Percentiles rank a stretch among this genome's conserved stretches.
Conservation (phyloP, 352 stramenopile species). For the Globisporangium splendens region DNA sequence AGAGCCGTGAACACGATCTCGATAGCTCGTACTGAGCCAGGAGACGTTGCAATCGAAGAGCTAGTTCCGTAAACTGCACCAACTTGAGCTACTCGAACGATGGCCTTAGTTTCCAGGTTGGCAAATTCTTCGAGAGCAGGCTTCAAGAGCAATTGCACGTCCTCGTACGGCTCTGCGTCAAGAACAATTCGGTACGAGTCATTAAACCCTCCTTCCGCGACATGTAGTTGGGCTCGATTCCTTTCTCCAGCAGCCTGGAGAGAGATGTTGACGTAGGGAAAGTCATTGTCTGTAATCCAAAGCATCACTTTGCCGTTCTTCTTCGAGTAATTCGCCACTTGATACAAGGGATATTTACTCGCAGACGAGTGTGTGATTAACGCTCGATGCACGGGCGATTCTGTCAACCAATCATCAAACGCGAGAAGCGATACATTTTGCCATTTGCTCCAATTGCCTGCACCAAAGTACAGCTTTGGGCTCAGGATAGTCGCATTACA, state of each 20-base stretch:
- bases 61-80: slow-evolving; percentile 16
- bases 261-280: slow-evolving; percentile 61
- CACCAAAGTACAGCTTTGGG: slow-evolving; percentile 45
- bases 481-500: slow-evolving; percentile 63
- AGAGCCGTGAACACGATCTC: slow-evolving; percentile 58
- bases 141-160: slow-evolving; percentile 41
- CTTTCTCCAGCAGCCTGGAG: slow-evolving; percentile 19
- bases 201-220: slow-evolving; percentile 75
- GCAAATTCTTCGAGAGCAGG: slow-evolving; percentile 43
- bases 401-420: slow-evolving; percentile 61
- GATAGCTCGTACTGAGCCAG: slow-evolving; percentile 19
- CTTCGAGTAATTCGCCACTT: slow-evolving; percentile 24
- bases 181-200: slow-evolving; percentile 64
- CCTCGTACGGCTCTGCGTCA: slow-evolving; percentile 59
- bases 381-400: slow-evolving; percentile 41
- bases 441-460: slow-evolving; percentile 60
- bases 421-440: slow-evolving; percentile 52
- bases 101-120: slow-evolving; percentile 26
- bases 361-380: slow-evolving; percentile 45
- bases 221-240: slow-evolving; percentile 35
- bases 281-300: slow-evolving; percentile 60
- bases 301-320: slow-evolving; percentile 28
- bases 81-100: slow-evolving; percentile 27
- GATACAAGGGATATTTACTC: slow-evolving; percentile 49
- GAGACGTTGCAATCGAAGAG: slow-evolving; percentile 6